Evolutionary conservation across 2,329 filamentous ascomycete genomes (phyloP), one percentile per base, ranked within the genome.

Genomic region (Colletotrichum incanum): DNA sequence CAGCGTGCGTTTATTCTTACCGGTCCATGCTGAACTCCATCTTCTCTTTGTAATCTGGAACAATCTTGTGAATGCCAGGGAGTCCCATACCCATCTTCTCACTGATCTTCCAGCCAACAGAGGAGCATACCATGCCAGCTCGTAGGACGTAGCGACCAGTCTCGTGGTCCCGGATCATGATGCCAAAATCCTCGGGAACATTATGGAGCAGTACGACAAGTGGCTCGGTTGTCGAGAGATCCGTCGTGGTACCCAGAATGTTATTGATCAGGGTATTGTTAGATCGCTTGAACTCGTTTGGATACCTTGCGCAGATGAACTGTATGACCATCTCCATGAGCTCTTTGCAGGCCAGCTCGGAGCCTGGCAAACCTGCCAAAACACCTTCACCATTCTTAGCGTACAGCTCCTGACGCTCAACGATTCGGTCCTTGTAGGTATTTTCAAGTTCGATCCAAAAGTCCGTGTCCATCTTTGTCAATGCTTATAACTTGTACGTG

Each of bases 381-480:
- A 97, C 90, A 4, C 84, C 82, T 12, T 86, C 85, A 2, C 92
- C 90, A 74, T 96, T 86, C 70, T 91, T 83, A 14, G 83, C 83
- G 77, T 91, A 93, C 0, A 97, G 86, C 0, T 82, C 84, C 77
- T 91, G 88, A 23, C 94, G 92, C 78, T 95, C 90, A 6, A 86
- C 85, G 74, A 97, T 91, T 28, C 92, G 89, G 1, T 86, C 77
- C 56, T 82, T 83, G 79, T 97, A 97, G 3, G 89, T 93, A 61
- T 85, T 91, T 75, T 96, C 94, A 2, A 97, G 86, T 81, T 97
- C 94, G n/a, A 97, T 85, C 94, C 94, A 97, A 89, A 92, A 97
- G 78, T 97, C 92, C 0, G 91, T 84, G 73, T 97, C 93, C 80
- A 96, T 84, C 76, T 94, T 97, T 54, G 89, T 91, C 11, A 96